These are phyloP conservation scores for Protomyces pachydermus DNA, from an alignment of 1,139 yeast genomes.

Conservation along the genomic window DNA sequence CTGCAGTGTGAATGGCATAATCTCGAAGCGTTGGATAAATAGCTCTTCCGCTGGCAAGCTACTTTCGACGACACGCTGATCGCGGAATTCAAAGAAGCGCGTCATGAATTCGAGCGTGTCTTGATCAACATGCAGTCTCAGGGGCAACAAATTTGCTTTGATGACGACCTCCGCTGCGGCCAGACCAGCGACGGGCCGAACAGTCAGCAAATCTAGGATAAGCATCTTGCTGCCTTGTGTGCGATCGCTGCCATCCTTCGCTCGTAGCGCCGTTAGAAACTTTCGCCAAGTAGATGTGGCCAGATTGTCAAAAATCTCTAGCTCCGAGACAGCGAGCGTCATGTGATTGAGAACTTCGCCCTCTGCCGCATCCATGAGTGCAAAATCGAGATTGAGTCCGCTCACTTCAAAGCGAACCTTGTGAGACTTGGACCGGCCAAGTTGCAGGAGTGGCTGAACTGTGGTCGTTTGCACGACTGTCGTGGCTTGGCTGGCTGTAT, in stretches of 20 bases:
- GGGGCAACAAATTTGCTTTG: constrained; percentile 57
- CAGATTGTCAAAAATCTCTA: constrained; percentile 69
- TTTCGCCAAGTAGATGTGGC: constrained; percentile 90
- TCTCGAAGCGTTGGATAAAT: constrained; percentile 54
- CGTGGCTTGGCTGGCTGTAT: constrained; percentile 34
- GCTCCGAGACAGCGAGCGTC: constrained; percentile 47
- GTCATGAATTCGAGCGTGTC: constrained; percentile 81
- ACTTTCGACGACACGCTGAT: constrained; percentile 42
- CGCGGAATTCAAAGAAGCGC: constrained; percentile 70
- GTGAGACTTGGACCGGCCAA: constrained; percentile 61
- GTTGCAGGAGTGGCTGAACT: constrained; percentile 40
- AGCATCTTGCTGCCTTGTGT: constrained; percentile 60
- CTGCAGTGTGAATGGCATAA: constrained; percentile 59
- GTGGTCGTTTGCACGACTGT: neutral
- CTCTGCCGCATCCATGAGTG: constrained; percentile 44
- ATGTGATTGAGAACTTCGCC: constrained; percentile 51
- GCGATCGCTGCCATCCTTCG: constrained; percentile 60
- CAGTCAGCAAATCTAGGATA: constrained; percentile 50
- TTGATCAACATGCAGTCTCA: constrained; percentile 83
- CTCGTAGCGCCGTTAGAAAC: constrained; percentile 64
- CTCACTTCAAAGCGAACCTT: constrained; percentile 58
- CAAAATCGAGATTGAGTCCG: constrained; percentile 49
- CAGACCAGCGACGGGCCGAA: constrained; percentile 60
- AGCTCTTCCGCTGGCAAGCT: constrained; percentile 30
- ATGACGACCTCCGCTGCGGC: constrained; percentile 67